Percentiles rank a stretch among this genome's conserved stretches.
Conservation (phyloP, 306 rosid genomes). For the Luffa acutangula region DNA sequence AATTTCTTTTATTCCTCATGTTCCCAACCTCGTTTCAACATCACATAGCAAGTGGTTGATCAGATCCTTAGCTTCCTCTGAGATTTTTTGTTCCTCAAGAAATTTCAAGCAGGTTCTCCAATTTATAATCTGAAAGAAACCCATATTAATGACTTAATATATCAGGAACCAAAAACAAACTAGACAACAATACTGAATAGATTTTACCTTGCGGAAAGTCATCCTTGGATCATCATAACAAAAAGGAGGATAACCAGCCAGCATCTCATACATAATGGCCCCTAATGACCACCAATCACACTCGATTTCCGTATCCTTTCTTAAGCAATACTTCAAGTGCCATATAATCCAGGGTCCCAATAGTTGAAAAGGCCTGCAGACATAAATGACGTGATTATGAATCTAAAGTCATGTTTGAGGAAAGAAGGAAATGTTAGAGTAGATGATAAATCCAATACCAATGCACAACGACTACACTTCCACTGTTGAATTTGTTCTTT, state of each 20-base stretch:
- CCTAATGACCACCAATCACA: slow-evolving; percentile 99
- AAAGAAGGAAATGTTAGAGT: neutral
- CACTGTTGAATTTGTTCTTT: slow-evolving; percentile 85
- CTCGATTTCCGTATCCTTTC: slow-evolving; percentile 98
- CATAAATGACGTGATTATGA: neutral
- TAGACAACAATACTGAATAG: slow-evolving; percentile 8
- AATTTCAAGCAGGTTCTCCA: slow-evolving; percentile 95
- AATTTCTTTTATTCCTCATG: slow-evolving; percentile 81
- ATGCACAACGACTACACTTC: slow-evolving; percentile 94
- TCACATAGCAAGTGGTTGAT: slow-evolving; percentile 78
- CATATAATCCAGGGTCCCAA: slow-evolving; percentile 99
- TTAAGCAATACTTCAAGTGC: slow-evolving; percentile 96
- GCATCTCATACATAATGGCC: slow-evolving; percentile 98
- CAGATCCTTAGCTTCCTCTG: slow-evolving; percentile 73
- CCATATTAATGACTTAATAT: slow-evolving; percentile 6
- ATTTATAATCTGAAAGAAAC: slow-evolving; percentile 71
- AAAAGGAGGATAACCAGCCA: slow-evolving; percentile 94
- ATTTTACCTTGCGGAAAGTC: slow-evolving; percentile 87
- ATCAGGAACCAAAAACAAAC: slow-evolving; percentile 4
- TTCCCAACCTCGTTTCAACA: slow-evolving; percentile 88
- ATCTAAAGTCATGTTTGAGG: neutral
- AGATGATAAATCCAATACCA: slow-evolving; percentile 37
- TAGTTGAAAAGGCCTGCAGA: slow-evolving; percentile 87
- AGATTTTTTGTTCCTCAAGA: slow-evolving; percentile 84
- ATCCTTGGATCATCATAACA: slow-evolving; percentile 98